These are phyloP conservation scores for Pseudophaeomoniella oleicola DNA, from an alignment of 2,329 filamentous ascomycete species.

Conservation along the genomic window DNA sequence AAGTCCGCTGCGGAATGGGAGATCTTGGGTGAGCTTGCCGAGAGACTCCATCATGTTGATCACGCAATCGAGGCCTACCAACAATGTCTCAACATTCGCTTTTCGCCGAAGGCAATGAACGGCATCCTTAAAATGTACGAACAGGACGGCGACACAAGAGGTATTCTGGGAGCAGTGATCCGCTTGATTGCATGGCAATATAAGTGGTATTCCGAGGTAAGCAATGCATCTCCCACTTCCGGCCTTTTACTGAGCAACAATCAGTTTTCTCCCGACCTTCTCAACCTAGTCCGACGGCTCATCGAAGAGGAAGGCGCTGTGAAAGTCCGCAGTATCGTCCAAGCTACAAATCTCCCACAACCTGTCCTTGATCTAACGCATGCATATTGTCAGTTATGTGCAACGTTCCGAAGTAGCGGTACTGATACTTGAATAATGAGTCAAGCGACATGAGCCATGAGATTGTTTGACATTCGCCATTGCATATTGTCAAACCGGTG, in stretches of 20 bases:
- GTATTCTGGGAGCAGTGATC: constrained; percentile 74
- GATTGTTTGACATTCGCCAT: background rate
- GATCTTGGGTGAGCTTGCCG: constrained; percentile 82
- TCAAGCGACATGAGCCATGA: background rate
- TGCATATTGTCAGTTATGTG: constrained; percentile 87
- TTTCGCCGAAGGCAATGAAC: constrained; percentile 81
- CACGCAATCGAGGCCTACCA: constrained; percentile 91
- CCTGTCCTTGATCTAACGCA: constrained; percentile 88
- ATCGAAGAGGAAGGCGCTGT: constrained; percentile 97
- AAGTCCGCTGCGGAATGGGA: constrained; percentile 98
- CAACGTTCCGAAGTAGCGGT: constrained; percentile 86
- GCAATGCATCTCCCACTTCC: constrained; percentile 9
- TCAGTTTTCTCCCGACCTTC: constrained; percentile 77
- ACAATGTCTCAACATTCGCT: constrained; percentile 71
- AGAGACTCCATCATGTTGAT: constrained; percentile 79
- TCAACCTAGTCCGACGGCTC: constrained; percentile 75
- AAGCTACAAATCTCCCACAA: constrained; percentile 87
- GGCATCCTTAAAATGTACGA: constrained; percentile 73
- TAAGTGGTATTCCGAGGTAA: constrained; percentile 90
- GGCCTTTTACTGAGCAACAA: too few species aligned
- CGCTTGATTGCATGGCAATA: constrained; percentile 95
- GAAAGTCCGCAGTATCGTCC: constrained; percentile 93
- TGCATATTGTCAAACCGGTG: background rate
- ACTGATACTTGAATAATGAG: constrained; percentile 58
- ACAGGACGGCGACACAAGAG: constrained; percentile 60